Base-by-base conservation (phyloP, 805 yeast genomes). In the Candida odintsovae region DNA sequence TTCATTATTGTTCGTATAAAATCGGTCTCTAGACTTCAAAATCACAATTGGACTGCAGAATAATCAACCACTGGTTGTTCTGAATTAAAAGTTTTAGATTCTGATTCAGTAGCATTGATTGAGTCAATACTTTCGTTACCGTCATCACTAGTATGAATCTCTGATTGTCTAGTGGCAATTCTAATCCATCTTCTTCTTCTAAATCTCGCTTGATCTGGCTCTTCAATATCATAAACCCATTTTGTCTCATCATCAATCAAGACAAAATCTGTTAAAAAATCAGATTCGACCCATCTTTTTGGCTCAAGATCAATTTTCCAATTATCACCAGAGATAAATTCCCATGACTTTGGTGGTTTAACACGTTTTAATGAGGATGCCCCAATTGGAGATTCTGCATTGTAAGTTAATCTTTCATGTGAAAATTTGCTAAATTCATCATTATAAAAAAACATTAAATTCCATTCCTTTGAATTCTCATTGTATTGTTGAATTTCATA, bases 251-350 rank as follows among this genome's bases (percentile, higher is more conserved):
- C 69, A 64, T 88, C 95, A 19, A 86, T 70, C 19, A 70, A 72
- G 15, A 83, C 79, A 40, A 78, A 64, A 47, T 77, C 83, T 25
- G 56, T 48, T 13, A 83, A 65, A 43, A 76, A 66, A 44, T 77
- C 73, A 2, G 64, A 58, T 40, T 64, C 64, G 8, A 82, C 86
- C 96, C 96, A 88, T 2, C 56, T 63, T 22, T 68, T 65, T 0
- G 89, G 88, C 18, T 75, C 67, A 41, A 82, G 69, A 62, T 88
- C 95, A 41, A 86, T 58, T 10, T 64, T 66, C 96, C 96, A 88
- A 12, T 74, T 72, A 4, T 59, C 55, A 6, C 59, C 62, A 6
- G 51, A 40, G 15, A 55, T 22, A 65, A 80, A 85, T 44, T 65
- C 70, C 86, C 87, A 84, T 41, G 76, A 76, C 29, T 55, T 52